Evolutionary conservation across 495 filamentous ascomycete species (phyloP), one percentile per base, ranked within the genome.

Genomic region (Cryomyces antarcticus): DNA sequence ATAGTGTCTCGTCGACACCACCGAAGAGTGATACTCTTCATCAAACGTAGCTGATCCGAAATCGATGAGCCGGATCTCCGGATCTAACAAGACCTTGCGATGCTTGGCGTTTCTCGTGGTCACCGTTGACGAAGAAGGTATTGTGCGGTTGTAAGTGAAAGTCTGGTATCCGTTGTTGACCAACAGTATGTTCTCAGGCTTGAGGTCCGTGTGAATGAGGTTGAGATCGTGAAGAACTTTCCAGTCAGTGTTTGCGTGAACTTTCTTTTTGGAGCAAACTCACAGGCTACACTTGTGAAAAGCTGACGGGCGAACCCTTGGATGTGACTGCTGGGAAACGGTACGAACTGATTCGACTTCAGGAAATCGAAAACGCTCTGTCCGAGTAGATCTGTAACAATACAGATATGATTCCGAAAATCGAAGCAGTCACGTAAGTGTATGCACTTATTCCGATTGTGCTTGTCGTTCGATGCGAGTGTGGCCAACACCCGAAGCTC

Each of bases 301-400:
- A 97, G 64, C 55, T 97, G 89, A 36, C 88, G 74, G 9, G 89
- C 89, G 68, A 97, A 96, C 52, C 72, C 83, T 59, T 96, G 89
- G 46, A 97, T 97, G 57, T 97, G 87, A 52, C 85, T 94, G 68
- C 89, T 95, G n/a, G 89, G 89, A 58, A 97, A 97, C 2, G 89
- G 89, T 27, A 92, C 83, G 58, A 96, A 97, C 38, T 68, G 67
- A 57, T 96, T 96, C 51, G 76, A 75, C 64, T 97, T 97, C 37
- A 97, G 67, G 54, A 97, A 97, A 64, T 97, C 89, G 59, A 97
- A 97, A 13, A 97, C 89, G 55, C 88, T 95, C 52, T 93, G 87
- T 24, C 89, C 89, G 24, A 95, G 69, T 13, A 97, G 67, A 58
- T 95, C 89, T 57, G 92, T 97, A 51, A 97, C 89, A 52, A 97